These are phyloP conservation scores for Vigna nakashimae DNA, from an alignment of 306 rosid genomes.

Conservation along the genomic window DNA sequence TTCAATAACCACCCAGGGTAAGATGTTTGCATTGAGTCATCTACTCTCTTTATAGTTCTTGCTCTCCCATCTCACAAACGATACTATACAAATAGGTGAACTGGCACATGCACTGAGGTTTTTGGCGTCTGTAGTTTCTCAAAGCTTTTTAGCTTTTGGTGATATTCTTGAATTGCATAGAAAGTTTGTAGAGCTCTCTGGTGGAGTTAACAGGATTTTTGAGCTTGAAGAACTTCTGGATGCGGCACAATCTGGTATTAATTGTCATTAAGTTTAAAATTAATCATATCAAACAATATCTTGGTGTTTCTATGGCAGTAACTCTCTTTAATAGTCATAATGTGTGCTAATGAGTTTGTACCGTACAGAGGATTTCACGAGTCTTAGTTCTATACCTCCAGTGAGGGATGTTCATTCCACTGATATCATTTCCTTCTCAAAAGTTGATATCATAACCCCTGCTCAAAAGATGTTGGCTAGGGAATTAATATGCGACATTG, in stretches of 20 bases:
- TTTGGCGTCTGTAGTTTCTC: slow-evolving; percentile 91
- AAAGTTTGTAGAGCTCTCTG: slow-evolving; percentile 82
- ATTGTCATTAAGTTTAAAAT: slow-evolving; percentile 3
- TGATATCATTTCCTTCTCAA: slow-evolving; percentile 70
- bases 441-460: slow-evolving; percentile 82
- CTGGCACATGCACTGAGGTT: slow-evolving; percentile 90
- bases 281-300: background rate
- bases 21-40: slow-evolving; percentile 16
- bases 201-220: slow-evolving; percentile 79
- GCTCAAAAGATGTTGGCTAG: slow-evolving; percentile 76
- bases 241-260: slow-evolving; percentile 75
- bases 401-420: slow-evolving; percentile 55
- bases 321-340: slow-evolving; percentile 5
- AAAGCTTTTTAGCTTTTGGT: slow-evolving; percentile 93
- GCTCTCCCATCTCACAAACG: slow-evolving; percentile 7
- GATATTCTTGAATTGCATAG: slow-evolving; percentile 88
- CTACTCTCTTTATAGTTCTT: slow-evolving; percentile 26
- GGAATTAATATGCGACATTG: slow-evolving; percentile 70
- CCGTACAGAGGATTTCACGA: slow-evolving; percentile 46
- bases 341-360: slow-evolving; percentile 32
- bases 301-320: slow-evolving; percentile 29
- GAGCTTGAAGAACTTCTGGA: slow-evolving; percentile 84
- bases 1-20: slow-evolving; percentile 74
- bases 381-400: slow-evolving; percentile 45
- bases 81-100: slow-evolving; percentile 60